Evolutionary conservation across 257 asterid genomes (phyloP).

Genomic region (Nicotiana knightiana): DNA sequence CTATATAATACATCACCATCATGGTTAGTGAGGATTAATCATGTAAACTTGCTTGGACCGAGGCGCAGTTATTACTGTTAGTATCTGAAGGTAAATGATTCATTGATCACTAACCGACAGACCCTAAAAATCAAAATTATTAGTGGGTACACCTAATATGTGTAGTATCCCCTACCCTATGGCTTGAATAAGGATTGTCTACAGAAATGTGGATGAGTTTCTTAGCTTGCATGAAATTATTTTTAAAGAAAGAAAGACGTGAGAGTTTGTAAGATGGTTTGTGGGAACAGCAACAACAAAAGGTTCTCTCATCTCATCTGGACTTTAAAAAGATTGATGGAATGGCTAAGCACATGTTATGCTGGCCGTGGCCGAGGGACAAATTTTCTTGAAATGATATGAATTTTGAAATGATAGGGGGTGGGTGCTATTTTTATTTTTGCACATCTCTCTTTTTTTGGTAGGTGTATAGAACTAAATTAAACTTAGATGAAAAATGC

Average conservation of each 20-base stretch:
- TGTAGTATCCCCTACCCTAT: slow-evolving; percentile 6
- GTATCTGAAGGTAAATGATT: background rate
- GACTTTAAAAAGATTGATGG: slow-evolving; percentile 9
- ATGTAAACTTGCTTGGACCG: background rate
- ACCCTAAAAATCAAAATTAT: slow-evolving; percentile 9
- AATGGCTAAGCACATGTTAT: slow-evolving; percentile 39
- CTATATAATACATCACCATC: background rate
- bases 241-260: background rate
- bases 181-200: background rate
- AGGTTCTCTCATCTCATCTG: background rate
- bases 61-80: background rate
- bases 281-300: background rate
- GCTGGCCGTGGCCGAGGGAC: slow-evolving; percentile 34
- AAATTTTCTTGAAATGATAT: slow-evolving; percentile 12
- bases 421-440: background rate
- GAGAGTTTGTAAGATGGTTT: background rate
- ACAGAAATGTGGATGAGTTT: background rate
- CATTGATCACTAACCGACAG: background rate
- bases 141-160: slow-evolving; percentile 21
- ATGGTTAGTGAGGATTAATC: background rate
- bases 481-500: slow-evolving; percentile 20
- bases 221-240: background rate
- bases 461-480: background rate
- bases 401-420: slow-evolving; percentile 31
- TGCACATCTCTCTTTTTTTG: background rate